These are phyloP conservation scores for Closterium sp. DNA, from an alignment of 139 green algal genomes.

Conservation along the genomic window DNA sequence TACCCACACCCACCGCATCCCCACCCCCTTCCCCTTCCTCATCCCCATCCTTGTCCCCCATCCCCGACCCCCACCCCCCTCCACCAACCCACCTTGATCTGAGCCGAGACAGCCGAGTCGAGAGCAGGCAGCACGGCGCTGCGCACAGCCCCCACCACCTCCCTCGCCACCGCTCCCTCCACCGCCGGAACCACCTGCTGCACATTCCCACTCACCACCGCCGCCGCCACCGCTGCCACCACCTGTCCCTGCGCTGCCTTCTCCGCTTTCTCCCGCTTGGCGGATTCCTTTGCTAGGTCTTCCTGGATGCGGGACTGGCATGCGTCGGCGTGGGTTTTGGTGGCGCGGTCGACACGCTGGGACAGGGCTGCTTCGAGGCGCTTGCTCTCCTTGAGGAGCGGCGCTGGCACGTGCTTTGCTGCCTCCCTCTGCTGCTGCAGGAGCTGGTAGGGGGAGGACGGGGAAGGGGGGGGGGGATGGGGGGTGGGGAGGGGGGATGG, in stretches of 20 bases:
- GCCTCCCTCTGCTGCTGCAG: conserved; percentile 30
- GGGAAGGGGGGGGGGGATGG: not conserved
- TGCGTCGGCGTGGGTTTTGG: conserved; percentile 46
- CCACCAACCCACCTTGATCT: not conserved
- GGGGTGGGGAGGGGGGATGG: not conserved
- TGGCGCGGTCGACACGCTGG: conserved; percentile 25
- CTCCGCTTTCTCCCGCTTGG: conserved; percentile 32
- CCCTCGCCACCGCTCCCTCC: conserved; percentile 33
- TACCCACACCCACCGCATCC: no score
- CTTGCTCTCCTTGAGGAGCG: conserved; percentile 48
- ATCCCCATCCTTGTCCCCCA: not conserved
- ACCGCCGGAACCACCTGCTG: conserved; percentile 13
- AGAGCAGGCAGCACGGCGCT: conserved; percentile 35
- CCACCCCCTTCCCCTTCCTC: not conserved
- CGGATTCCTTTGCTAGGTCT: not conserved
- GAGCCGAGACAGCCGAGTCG: not conserved
- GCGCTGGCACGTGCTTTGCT: conserved; percentile 11
- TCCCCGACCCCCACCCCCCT: no score
- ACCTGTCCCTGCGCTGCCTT: not conserved
- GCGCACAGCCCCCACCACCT: conserved; percentile 42
- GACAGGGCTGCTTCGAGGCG: conserved; percentile 35
- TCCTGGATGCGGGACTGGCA: conserved; percentile 28
- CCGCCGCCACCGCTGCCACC: not conserved
- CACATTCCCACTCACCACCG: not conserved
- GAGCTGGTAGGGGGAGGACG: not conserved